A percentile compares a stretch with the other conserved stretches of the same genome.
Evolutionary conservation across 495 filamentous ascomycete species (phyloP).

Genomic region (Tetracladium setigerum): DNA sequence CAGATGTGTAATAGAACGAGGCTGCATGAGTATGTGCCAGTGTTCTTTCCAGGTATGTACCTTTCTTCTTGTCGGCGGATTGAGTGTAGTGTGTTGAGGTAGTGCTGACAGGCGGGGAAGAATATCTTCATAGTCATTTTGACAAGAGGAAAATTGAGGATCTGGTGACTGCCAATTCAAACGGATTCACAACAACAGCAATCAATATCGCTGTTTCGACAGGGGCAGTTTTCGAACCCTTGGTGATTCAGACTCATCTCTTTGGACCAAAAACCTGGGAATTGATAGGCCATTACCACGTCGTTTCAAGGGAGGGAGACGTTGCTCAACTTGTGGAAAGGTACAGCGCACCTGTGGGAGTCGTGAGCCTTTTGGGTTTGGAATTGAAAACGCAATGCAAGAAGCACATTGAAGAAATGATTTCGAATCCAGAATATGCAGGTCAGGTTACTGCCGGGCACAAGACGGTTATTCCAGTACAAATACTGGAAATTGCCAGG

Average conservation of each 20-base stretch:
- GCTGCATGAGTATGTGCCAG: constrained; percentile 40
- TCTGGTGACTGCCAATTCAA: constrained; percentile 35
- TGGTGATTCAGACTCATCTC: constrained; percentile 35
- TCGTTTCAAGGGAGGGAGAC: constrained; percentile 19
- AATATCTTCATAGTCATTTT: constrained; percentile 40
- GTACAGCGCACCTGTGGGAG: constrained; percentile 35
- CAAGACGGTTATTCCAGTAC: constrained; percentile 31
- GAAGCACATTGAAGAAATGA: constrained; percentile 36
- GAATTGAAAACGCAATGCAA: constrained; percentile 31
- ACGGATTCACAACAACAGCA: constrained; percentile 28
- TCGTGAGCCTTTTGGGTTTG: constrained; percentile 28
- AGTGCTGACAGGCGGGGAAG: constrained; percentile 41
- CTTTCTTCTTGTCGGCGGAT: neutral
- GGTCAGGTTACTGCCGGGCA: constrained; percentile 36
- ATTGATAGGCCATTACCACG: constrained; percentile 37
- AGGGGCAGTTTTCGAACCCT: constrained; percentile 30
- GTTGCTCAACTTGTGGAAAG: constrained; percentile 28
- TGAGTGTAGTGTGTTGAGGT: constrained; percentile 23
- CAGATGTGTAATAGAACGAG: constrained; percentile 36
- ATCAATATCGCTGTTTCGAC: constrained; percentile 32
- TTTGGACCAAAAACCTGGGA: constrained; percentile 37
- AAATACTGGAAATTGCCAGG: constrained; percentile 34
- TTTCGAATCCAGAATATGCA: constrained; percentile 31
- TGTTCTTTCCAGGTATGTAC: constrained; percentile 28
- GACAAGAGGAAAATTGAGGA: constrained; percentile 32